Evolutionary conservation across 2,329 filamentous ascomycete species (phyloP).

Genomic region (Plenodomus biglobosus): DNA sequence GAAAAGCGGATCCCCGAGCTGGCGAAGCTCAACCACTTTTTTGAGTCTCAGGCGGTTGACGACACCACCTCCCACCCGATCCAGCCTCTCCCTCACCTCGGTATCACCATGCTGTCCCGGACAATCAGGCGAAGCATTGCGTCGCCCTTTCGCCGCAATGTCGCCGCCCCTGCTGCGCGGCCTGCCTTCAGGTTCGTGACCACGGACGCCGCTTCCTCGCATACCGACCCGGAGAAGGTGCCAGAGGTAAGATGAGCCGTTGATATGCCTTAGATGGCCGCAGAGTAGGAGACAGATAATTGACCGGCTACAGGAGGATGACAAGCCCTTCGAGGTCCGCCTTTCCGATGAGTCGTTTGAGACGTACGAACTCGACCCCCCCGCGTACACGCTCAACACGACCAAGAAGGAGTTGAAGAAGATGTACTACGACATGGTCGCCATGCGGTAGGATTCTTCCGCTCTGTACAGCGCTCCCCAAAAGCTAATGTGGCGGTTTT

Average conservation of each 20-base stretch:
- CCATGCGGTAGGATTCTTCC: constrained; percentile 70
- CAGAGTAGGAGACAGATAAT: constrained; percentile 7
- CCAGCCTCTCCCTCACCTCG: constrained; percentile 16
- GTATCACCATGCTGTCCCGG: constrained; percentile 44
- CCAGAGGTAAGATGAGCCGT: constrained; percentile 58
- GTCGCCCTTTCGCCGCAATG: constrained; percentile 45
- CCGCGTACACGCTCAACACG: constrained; percentile 85
- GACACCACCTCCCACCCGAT: not conserved
- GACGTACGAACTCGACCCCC: constrained; percentile 97
- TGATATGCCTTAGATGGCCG: constrained; percentile 1
- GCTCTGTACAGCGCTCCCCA: not conserved
- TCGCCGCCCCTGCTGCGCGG: constrained; percentile 37
- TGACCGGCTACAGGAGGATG: constrained; percentile 69
- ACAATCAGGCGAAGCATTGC: constrained; percentile 45
- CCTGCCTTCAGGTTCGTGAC: constrained; percentile 71
- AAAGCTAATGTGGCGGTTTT: constrained; percentile 16
- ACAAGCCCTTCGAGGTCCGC: constrained; percentile 87
- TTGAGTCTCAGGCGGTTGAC: constrained; percentile 2
- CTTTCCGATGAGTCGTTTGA: constrained; percentile 99
- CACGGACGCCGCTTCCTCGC: constrained; percentile 89
- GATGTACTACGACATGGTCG: constrained; percentile 99
- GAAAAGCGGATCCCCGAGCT: constrained; percentile 22
- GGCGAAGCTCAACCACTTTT: constrained; percentile 24
- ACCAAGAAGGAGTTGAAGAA: constrained; percentile 98
- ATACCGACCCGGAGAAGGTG: constrained; percentile 76